Percentiles rank a stretch among this genome's conserved stretches.
Evolutionary conservation across 768 basidiomycete genomes (phyloP).

Genomic region (Termitomyces eurrhizus): DNA sequence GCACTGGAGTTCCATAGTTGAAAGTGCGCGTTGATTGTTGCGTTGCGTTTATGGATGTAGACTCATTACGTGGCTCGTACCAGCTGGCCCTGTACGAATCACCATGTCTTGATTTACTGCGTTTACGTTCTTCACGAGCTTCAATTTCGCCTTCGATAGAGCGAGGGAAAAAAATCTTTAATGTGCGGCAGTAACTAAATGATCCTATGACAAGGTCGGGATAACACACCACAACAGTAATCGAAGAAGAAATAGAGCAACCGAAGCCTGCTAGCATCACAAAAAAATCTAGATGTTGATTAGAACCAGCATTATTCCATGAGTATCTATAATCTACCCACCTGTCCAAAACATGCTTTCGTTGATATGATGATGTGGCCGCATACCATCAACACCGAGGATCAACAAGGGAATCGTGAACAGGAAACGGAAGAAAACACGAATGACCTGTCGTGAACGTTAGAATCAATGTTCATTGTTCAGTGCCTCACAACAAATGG

Average conservation of each 20-base stretch:
- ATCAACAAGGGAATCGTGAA: constrained; percentile 64
- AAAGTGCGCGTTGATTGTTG: constrained; percentile 12
- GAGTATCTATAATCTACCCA: constrained; percentile 15
- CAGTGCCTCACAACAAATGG: not conserved
- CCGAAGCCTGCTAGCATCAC: constrained; percentile 57
- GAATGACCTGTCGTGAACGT: constrained; percentile 47
- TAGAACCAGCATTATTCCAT: constrained; percentile 1
- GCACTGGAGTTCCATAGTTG: constrained; percentile 11
- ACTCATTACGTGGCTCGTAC: constrained; percentile 18
- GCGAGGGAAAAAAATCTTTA: constrained; percentile 81
- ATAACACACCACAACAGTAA: constrained; percentile 64
- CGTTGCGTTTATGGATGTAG: constrained; percentile 16
- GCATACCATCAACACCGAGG: constrained; percentile 66
- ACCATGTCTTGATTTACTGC: constrained; percentile 27
- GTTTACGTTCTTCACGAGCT: constrained; percentile 41
- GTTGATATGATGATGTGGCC: constrained; percentile 61
- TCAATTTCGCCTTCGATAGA: constrained; percentile 65
- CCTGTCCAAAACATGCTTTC: constrained; percentile 54
- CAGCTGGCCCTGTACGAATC: constrained; percentile 15
- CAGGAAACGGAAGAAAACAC: constrained; percentile 68
- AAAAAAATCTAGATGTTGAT: constrained; percentile 47
- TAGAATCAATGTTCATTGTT: not conserved
- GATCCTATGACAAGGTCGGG: not conserved
- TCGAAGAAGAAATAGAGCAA: constrained; percentile 60
- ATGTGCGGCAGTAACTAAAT: not conserved